A percentile compares a stretch with the other conserved stretches of the same genome.
Conservation (phyloP, 306 rosid species). For the Biancaea sappan region DNA sequence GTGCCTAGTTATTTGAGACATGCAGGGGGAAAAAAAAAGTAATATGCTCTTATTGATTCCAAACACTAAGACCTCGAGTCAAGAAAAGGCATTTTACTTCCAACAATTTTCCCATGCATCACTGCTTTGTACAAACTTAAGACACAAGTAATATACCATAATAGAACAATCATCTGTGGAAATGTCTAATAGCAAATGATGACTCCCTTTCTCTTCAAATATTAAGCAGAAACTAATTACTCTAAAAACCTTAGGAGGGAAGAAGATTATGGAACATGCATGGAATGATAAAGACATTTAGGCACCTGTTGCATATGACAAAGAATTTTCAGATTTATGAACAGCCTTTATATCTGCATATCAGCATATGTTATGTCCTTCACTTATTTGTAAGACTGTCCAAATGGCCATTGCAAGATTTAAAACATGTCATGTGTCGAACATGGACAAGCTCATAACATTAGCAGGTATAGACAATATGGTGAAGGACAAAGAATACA, state of each 20-base stretch:
- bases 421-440: neutral
- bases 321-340: neutral
- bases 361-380: neutral
- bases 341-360: neutral
- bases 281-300: neutral
- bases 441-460: neutral
- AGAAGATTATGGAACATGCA: neutral
- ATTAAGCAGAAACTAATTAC: neutral
- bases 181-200: neutral
- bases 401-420: neutral
- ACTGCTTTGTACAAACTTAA: neutral
- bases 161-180: neutral
- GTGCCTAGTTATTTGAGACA: constrained; percentile 74
- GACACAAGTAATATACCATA: neutral
- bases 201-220: neutral
- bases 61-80: constrained; percentile 6
- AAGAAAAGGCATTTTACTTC: neutral
- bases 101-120: neutral
- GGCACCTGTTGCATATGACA: neutral
- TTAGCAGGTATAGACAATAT: neutral
- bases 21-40: constrained; percentile 31
- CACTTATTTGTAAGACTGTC: neutral
- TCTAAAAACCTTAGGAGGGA: neutral
- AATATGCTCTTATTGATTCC: constrained; percentile 30
- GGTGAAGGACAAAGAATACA: neutral